A percentile compares a stretch with the other conserved stretches of the same genome.
phyloP scores from a whole-genome alignment of 2,329 filamentous ascomycete genomes.

The Penicillium griseofulvum region DNA sequence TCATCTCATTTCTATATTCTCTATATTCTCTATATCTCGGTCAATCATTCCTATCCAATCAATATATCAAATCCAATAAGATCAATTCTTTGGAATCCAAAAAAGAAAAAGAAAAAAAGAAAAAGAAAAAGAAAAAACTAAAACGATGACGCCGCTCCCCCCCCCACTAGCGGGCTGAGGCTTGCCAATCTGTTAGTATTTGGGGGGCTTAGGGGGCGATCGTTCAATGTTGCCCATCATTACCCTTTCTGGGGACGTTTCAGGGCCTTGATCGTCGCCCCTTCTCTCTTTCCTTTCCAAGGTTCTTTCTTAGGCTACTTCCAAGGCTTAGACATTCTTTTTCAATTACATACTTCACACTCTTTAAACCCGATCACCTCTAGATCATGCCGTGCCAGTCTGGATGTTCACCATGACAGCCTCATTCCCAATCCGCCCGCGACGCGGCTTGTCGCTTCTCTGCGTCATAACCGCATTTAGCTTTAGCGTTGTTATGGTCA shows the following conservation, averaged over 20 bases:
- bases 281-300: background rate
- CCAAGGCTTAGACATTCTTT: too few relatives aligned
- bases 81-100: too few relatives aligned
- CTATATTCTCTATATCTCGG: background rate
- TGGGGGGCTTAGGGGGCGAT: background rate
- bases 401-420: conserved; percentile 20
- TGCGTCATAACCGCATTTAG: conserved; percentile 21
- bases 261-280: background rate
- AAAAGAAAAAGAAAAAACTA: background rate
- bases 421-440: conserved; percentile 20
- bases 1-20: too few relatives aligned
- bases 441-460: conserved; percentile 23
- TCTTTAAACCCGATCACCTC: too few relatives aligned
- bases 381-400: conserved; percentile 3
- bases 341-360: too few relatives aligned
- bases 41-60: background rate
- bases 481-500: conserved; percentile 19
- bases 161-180: background rate
- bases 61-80: background rate
- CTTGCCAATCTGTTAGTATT: background rate
- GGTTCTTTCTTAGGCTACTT: background rate
- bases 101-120: too few relatives aligned
- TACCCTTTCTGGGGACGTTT: background rate
- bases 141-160: background rate
- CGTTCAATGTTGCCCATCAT: background rate